Evolutionary conservation across 1,139 yeast genomes (phyloP).

Genomic region (Candida tropicalis): DNA sequence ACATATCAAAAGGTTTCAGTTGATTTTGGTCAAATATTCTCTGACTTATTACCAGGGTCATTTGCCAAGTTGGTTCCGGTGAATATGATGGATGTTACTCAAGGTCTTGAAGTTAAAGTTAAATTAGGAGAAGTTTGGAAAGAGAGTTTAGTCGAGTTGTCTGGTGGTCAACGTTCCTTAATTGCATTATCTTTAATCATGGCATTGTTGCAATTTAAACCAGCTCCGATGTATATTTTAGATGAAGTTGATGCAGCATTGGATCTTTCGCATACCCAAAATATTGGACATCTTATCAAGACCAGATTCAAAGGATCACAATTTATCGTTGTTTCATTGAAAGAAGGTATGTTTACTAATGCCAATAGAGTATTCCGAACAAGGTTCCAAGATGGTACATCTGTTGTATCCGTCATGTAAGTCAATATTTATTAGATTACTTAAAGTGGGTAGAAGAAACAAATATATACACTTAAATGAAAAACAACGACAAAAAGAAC

Average conservation of each 20-base stretch:
- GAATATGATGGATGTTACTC: constrained; percentile 78
- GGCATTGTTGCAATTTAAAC: constrained; percentile 90
- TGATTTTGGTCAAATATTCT: constrained; percentile 92
- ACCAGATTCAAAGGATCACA: constrained; percentile 95
- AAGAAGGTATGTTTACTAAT: constrained; percentile 97
- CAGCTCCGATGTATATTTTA: constrained; percentile 96
- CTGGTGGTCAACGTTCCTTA: constrained; percentile 96
- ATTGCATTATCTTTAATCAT: constrained; percentile 88
- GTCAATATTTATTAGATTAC: too few relatives aligned
- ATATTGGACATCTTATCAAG: constrained; percentile 93
- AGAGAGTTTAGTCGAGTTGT: constrained; percentile 89
- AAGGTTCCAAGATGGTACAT: constrained; percentile 94
- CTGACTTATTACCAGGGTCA: constrained; percentile 86
- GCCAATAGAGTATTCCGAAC: constrained; percentile 95
- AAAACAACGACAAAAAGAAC: neutral
- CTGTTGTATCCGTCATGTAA: constrained; percentile 73
- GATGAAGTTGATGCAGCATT: constrained; percentile 99
- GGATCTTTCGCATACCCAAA: constrained; percentile 95
- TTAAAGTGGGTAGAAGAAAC: neutral
- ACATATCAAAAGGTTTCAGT: constrained; percentile 85
- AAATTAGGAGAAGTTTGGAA: constrained; percentile 94
- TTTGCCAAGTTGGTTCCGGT: constrained; percentile 87
- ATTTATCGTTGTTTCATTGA: constrained; percentile 92
- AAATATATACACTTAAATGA: neutral
- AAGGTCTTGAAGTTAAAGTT: constrained; percentile 91